Conservation (phyloP, 331 rosid genomes). For the Pyrus hybrid region DNA sequence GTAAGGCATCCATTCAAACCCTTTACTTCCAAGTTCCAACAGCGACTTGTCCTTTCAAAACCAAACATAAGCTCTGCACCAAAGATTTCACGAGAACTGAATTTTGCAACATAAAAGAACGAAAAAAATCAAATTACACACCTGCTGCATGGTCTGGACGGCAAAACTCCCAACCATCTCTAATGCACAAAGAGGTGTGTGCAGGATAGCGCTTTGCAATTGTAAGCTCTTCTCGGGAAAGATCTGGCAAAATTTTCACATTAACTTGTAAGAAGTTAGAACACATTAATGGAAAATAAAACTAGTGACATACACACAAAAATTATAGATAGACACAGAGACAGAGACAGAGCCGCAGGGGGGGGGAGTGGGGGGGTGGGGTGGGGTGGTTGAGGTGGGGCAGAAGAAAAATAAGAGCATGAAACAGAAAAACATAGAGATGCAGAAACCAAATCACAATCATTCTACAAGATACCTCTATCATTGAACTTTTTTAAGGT, state of each 20-base stretch:
- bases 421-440: slow-evolving; percentile 4
- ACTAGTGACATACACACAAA: no score
- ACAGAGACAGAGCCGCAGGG: no score
- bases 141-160: slow-evolving; percentile 72
- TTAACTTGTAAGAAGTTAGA: no score
- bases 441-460: slow-evolving; percentile 10
- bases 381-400: no score
- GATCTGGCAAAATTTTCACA: slow-evolving; percentile 46
- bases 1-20: not conserved
- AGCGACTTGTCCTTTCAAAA: not conserved
- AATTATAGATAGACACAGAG: no score
- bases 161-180: slow-evolving; percentile 96
- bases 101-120: not conserved
- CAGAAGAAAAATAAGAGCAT: not conserved
- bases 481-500: slow-evolving; percentile 89
- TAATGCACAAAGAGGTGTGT: slow-evolving; percentile 75
- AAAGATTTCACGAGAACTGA: not conserved
- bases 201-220: slow-evolving; percentile 83
- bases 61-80: not conserved
- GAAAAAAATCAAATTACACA: not conserved
- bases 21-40: not conserved
- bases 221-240: slow-evolving; percentile 62
- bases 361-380: no score
- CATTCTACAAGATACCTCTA: slow-evolving; percentile 54
- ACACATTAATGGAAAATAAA: no score